phyloP scores from a whole-genome alignment of 2,329 filamentous ascomycete species.

The Calonectria henricotiae region DNA sequence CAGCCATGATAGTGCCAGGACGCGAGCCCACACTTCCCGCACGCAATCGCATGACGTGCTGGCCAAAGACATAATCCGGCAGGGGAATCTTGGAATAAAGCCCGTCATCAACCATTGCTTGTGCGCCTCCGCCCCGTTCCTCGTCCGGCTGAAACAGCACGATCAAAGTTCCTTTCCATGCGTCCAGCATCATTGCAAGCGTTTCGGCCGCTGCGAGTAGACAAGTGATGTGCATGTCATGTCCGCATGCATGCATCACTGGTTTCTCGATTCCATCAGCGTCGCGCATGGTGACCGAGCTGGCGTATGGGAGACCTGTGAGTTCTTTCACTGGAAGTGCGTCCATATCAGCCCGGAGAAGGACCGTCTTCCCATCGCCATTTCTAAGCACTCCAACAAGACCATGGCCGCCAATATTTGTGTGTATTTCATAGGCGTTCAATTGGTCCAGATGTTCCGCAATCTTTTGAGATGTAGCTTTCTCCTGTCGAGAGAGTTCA shows the following conservation, averaged over 20 bases:
- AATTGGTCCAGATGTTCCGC: conserved; percentile 58
- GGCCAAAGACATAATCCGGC: conserved; percentile 59
- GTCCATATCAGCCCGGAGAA: conserved; percentile 76
- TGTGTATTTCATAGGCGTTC: conserved; percentile 59
- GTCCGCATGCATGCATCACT: conserved; percentile 80
- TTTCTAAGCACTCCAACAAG: conserved; percentile 72
- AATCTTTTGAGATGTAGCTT: conserved; percentile 67
- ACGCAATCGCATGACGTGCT: conserved; percentile 53
- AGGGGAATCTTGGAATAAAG: conserved; percentile 55
- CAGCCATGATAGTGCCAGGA: conserved; percentile 49
- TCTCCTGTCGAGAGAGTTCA: conserved; percentile 73
- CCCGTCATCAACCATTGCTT: conserved; percentile 60
- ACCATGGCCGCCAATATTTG: conserved; percentile 72
- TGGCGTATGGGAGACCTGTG: conserved; percentile 72
- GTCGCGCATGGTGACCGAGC: conserved; percentile 47
- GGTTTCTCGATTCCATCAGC: conserved; percentile 57
- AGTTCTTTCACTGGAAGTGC: conserved; percentile 72
- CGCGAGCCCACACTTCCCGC: conserved; percentile 56
- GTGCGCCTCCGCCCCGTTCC: conserved; percentile 75
- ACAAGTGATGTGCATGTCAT: conserved; percentile 76
- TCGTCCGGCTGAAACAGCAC: conserved; percentile 79
- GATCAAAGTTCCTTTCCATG: conserved; percentile 76
- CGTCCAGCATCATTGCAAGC: conserved; percentile 61
- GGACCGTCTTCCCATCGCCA: conserved; percentile 69
- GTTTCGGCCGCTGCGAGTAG: conserved; percentile 71